Evolutionary conservation across 176 grass and related monocot genomes (phyloP), one percentile per base, ranked within the genome.

Genomic region (Paspalum notatum): DNA sequence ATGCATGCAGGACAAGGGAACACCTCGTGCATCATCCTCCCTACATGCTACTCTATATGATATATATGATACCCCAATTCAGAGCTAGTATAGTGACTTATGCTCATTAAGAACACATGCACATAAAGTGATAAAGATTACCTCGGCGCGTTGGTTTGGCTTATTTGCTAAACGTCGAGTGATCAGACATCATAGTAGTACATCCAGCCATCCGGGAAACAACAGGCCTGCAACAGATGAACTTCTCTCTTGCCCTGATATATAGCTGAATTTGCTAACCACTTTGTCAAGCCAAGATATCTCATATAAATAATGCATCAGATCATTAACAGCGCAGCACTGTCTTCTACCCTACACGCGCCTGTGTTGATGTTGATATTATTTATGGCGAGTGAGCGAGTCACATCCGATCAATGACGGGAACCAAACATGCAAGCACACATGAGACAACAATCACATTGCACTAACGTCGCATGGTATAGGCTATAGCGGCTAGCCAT

Each of bases 1-100:
- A 44, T 81, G 78, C 53, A 44, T 81, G 78, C n/a, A 68, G 21
- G 45, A 39, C 55, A 72, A 20, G 46, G 24, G 44, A n/a, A 70
- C 40, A 77, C 32, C 16, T 50, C 46, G 42, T 62, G 46, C 11
- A 9, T 13, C 38, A 57, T 76, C 0, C 10, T 8, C 16, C 25
- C 3, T 15, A 48, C 25, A 47, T 25, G 66, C 41, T 45, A 20
- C 39, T 12, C 0, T 68, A 62, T 79, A 24, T 41, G 49, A 27
- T 53, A 27, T 52, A 43, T 51, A 21, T 62, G 55, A 77, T 8
- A 25, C 17, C 67, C 21, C 6, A 46, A 68, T 47, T 81, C 77
- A 59, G 41, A 62, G 37, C 1, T 40, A 39, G 38, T 43, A 2
- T 40, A 39, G 38, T 43, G 26, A 14, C 11, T 46, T 45, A 55